These are phyloP conservation scores for Nicotiana knightiana DNA, from an alignment of 257 asterid species.

Conservation along the genomic window DNA sequence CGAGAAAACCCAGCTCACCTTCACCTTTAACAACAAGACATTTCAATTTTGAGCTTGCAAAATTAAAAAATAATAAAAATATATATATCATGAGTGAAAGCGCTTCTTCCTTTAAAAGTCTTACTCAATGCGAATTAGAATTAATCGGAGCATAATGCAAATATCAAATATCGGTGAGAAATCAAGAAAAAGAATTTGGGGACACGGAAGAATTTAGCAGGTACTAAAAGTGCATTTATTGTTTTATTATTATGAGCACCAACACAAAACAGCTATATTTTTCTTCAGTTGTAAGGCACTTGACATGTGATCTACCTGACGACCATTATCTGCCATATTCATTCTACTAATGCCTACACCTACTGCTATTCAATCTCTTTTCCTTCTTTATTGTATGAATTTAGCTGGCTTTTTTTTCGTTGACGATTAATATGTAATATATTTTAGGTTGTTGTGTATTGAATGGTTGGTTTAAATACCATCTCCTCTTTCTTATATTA, in stretches of 20 bases:
- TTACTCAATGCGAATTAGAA: too few species aligned
- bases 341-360: neutral
- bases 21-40: too few species aligned
- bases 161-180: too few species aligned
- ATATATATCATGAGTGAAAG: too few species aligned
- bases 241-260: neutral
- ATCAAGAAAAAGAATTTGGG: too few species aligned
- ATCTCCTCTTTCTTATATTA: neutral
- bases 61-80: too few species aligned
- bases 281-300: constrained; percentile 8
- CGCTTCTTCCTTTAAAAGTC: too few species aligned
- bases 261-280: constrained; percentile 16
- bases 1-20: too few species aligned
- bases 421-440: too few species aligned
- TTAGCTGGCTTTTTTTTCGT: neutral
- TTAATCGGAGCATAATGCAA: too few species aligned
- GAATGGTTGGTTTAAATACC: neutral
- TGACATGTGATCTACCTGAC: constrained; percentile 15
- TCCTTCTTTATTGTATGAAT: neutral
- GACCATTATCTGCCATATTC: neutral
- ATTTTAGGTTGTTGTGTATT: constrained; percentile 9
- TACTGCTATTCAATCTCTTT: neutral
- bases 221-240: neutral
- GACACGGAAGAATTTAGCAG: too few species aligned
- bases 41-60: too few species aligned